These are phyloP conservation scores for Ogataea polymorpha DNA, from an alignment of 805 yeast species.

Conservation along the genomic window DNA sequence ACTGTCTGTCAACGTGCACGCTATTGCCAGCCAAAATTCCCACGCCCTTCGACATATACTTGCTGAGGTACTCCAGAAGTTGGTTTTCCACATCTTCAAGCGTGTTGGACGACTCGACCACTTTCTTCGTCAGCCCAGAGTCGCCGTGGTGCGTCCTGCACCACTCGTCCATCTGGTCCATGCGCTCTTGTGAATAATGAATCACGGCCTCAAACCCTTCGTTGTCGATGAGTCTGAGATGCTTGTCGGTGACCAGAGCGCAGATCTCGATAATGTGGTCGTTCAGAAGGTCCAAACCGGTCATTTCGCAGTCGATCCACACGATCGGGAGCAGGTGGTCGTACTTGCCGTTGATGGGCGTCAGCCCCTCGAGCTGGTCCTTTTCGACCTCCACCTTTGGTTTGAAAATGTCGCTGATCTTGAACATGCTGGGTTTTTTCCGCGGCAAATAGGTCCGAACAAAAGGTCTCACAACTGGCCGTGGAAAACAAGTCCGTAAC, in stretches of 20 bases:
- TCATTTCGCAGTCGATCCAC: constrained; percentile 99
- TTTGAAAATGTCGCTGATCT: constrained; percentile 1
- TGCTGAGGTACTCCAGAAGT: constrained; percentile 56
- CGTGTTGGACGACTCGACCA: constrained; percentile 52
- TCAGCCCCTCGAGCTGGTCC: neutral
- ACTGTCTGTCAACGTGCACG: constrained; percentile 85
- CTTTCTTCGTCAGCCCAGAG: constrained; percentile 74
- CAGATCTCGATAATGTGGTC: constrained; percentile 91
- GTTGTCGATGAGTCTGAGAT: constrained; percentile 65
- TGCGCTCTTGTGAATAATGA: constrained; percentile 55
- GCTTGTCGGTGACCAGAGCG: constrained; percentile 83
- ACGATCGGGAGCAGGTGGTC: constrained; percentile 46
- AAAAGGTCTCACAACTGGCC: neutral
- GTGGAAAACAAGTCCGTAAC: neutral
- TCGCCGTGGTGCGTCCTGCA: constrained; percentile 77
- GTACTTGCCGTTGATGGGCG: constrained; percentile 10
- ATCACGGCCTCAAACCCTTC: constrained; percentile 79
- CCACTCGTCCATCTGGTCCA: constrained; percentile 86
- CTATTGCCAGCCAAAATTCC: constrained; percentile 90
- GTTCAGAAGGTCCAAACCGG: constrained; percentile 78
- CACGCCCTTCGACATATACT: constrained; percentile 48
- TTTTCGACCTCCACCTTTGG: neutral
- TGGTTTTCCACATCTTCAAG: constrained; percentile 62
- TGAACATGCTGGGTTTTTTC: constrained; percentile 5
- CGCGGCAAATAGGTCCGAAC: neutral